Evolutionary conservation across 2,329 filamentous ascomycete genomes (phyloP).

Genomic region (Epichloe elymi): DNA sequence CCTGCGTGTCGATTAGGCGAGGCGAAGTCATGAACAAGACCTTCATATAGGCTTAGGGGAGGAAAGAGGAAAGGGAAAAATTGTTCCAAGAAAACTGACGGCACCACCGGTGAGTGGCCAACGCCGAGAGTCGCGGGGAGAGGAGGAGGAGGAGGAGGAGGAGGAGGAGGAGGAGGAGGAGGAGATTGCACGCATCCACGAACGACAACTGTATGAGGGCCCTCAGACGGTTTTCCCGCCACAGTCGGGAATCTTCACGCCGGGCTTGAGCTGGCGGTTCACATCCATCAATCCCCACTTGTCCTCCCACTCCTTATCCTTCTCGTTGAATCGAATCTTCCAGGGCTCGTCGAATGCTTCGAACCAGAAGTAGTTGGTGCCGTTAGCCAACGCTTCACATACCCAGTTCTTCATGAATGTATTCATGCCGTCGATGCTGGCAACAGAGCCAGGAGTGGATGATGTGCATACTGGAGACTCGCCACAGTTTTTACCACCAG

Average conservation of each 20-base stretch:
- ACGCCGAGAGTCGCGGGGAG: no score
- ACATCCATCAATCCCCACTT: constrained; percentile 90
- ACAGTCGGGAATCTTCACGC: constrained; percentile 78
- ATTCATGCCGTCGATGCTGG: constrained; percentile 70
- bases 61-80: no score
- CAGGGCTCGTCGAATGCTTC: constrained; percentile 94
- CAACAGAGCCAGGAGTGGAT: constrained; percentile 50
- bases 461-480: constrained; percentile 33
- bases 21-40: no score
- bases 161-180: no score
- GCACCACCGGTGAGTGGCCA: neutral
- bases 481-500: constrained; percentile 70
- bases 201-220: no score
- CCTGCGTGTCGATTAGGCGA: neutral
- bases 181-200: no score
- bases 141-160: no score
- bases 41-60: no score
- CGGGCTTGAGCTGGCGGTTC: constrained; percentile 68
- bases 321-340: constrained; percentile 65
- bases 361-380: constrained; percentile 95
- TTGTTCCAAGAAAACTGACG: neutral
- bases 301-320: constrained; percentile 72
- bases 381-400: constrained; percentile 64
- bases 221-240: constrained; percentile 51
- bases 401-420: constrained; percentile 78